A percentile compares a stretch with the other conserved stretches of the same genome.
phyloP scores from a whole-genome alignment of 2,329 filamentous ascomycete species.

The Colletotrichum graminicola region DNA sequence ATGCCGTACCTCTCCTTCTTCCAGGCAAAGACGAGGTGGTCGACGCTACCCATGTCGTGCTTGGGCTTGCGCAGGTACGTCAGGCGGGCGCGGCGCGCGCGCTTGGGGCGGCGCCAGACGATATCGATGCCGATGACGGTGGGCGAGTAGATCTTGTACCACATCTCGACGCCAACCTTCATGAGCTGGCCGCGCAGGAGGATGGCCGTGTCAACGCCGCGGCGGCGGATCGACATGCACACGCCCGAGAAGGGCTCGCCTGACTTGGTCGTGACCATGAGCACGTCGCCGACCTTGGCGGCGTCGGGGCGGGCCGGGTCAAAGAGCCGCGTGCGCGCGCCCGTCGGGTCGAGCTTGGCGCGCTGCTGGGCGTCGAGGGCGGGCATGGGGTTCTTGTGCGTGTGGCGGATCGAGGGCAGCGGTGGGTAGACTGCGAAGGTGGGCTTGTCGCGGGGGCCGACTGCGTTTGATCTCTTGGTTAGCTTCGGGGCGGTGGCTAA shows the following conservation, averaged over 20 bases:
- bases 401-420: conserved; percentile 65
- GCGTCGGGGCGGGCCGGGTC: conserved; percentile 80
- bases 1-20: conserved; percentile 60
- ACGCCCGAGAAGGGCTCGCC: conserved; percentile 93
- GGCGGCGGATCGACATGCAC: conserved; percentile 85
- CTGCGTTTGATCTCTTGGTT: background rate
- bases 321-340: conserved; percentile 86
- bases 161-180: conserved; percentile 93
- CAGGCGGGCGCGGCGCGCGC: conserved; percentile 86
- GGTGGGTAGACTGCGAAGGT: conserved; percentile 55
- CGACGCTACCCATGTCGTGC: conserved; percentile 89
- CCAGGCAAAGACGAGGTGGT: conserved; percentile 76
- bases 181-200: conserved; percentile 88
- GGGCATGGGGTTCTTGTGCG: conserved; percentile 76
- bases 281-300: conserved; percentile 87
- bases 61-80: conserved; percentile 91
- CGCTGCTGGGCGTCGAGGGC: conserved; percentile 78
- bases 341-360: conserved; percentile 82
- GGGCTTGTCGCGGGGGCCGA: conserved; percentile 33
- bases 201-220: conserved; percentile 91
- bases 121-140: conserved; percentile 93
- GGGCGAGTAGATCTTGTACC: conserved; percentile 94
- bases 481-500: background rate
- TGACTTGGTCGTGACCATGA: conserved; percentile 84
- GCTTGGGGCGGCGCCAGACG: conserved; percentile 86